Base-by-base conservation (phyloP, 352 stramenopile species). In the Pythium vanterpoolii region DNA sequence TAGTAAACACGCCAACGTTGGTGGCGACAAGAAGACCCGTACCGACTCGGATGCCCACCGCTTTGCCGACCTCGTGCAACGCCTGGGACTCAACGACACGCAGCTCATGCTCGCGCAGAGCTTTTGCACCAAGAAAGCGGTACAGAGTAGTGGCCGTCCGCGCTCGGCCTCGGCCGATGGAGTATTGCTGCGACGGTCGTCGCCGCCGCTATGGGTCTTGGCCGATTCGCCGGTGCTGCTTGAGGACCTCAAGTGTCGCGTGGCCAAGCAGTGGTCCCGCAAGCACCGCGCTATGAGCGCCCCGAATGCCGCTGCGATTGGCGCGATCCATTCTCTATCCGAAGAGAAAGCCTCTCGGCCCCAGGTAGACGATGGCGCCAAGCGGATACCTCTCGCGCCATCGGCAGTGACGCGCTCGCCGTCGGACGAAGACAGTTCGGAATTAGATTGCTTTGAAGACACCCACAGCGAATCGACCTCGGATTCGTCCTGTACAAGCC, bases 381-480 rank as follows among this genome's bases (percentile, higher is more conserved):
- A 64, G 47, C 47, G 49, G 26, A 43, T 65, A 42, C 49, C 48
- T 6, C 34, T 60, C 8, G 23, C 38, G 16, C 33, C 30, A 3
- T 52, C 56, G 27, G 9, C 40, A 21, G 10, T 44, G 44, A 50
- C 16, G 19, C 46, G 43, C 36, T 34, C 24, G 21, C 16, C 33
- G 7, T 38, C 55, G 0, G 78, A 89, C 45, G 79, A 89, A 55
- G 78, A 89, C 24, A 74, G 71, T 18, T 83, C 68, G 14, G 73
- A 82, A 34, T 31, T 89, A 18, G 79, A 91, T 42, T 86, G 69
- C 16, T 38, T 9, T 26, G 82, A 91, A 38, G 81, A 89, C 40
- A 89, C 79, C 4, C 86, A 84, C 56, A 91, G 82, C 21, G 82
- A 89, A 38, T 89, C 79, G 19, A 89, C 79, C 1, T 76, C 76